Evolutionary conservation across 2,329 filamentous ascomycete species (phyloP).

Genomic region (Ascochyta clinopodiicola): DNA sequence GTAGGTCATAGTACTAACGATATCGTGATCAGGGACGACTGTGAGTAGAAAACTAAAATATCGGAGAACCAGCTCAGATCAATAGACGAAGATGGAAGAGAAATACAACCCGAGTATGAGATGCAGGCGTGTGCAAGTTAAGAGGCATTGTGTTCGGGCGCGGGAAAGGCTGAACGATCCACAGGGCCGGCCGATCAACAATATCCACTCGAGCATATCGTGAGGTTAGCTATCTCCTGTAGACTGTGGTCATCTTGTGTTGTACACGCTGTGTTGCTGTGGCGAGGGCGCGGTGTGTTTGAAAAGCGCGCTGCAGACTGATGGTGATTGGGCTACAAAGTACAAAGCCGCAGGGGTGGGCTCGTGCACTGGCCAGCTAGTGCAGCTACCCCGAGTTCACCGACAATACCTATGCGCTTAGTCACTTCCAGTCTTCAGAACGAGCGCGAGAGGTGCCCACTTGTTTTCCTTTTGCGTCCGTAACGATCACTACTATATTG

Average conservation of each 20-base stretch:
- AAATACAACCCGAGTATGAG: background rate
- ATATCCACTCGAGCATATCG: conserved; percentile 1
- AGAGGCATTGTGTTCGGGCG: background rate
- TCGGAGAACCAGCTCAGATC: conserved; percentile 7
- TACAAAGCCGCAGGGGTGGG: background rate
- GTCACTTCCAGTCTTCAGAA: background rate
- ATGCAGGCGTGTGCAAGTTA: background rate
- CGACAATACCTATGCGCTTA: background rate
- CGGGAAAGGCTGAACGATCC: conserved; percentile 1
- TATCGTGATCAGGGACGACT: background rate
- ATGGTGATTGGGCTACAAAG: conserved; percentile 2
- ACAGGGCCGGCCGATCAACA: conserved; percentile 1
- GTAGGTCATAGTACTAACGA: conserved; percentile 11
- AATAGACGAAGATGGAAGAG: background rate
- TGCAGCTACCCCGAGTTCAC: background rate
- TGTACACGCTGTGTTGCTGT: conserved; percentile 1
- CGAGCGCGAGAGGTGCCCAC: background rate
- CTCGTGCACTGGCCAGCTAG: background rate
- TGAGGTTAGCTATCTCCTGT: background rate
- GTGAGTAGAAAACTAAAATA: background rate
- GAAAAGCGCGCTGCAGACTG: background rate
- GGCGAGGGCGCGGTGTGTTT: conserved; percentile 14
- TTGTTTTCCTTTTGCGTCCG: background rate
- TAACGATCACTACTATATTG: too few species aligned
- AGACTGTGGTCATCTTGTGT: conserved; percentile 1